Conservation (phyloP, 202 grass and related monocot genomes). For the Panicum virgatum region DNA sequence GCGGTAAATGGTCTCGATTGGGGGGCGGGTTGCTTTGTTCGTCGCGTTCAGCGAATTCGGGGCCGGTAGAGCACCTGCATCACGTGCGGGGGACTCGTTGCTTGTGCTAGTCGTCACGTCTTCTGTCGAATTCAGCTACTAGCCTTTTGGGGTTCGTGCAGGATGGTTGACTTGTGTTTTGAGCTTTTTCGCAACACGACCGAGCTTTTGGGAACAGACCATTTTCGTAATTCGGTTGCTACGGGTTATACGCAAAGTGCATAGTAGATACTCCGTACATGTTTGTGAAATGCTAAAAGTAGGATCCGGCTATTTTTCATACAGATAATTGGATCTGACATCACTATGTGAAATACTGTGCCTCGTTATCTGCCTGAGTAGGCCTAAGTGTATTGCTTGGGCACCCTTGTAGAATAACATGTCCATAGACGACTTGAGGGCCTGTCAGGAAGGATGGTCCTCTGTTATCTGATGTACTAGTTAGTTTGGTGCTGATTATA, state of each 20-base stretch:
- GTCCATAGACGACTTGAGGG: too few relatives aligned
- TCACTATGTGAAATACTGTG: not conserved
- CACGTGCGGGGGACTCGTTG: not conserved
- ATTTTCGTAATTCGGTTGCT: conserved; percentile 3
- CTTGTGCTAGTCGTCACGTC: not conserved
- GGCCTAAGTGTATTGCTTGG: not conserved
- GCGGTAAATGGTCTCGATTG: not conserved
- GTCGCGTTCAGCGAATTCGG: not conserved
- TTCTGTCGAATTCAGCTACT: not conserved
- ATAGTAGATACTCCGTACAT: not conserved
- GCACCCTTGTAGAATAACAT: not conserved
- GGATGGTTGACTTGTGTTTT: conserved; percentile 34
- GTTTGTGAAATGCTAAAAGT: not conserved
- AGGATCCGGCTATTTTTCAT: conserved; percentile 10
- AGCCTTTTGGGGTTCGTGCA: conserved; percentile 17
- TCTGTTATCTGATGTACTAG: not conserved
- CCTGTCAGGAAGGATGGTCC: not conserved
- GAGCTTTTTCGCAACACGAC: not conserved
- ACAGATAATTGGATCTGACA: not conserved
- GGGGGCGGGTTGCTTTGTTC: not conserved
- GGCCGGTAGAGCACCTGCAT: not conserved
- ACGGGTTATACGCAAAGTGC: not conserved
- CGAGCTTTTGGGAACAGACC: not conserved
- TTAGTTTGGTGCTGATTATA: not conserved
- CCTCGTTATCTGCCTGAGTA: not conserved